Evolutionary conservation across 345 rosid genomes (phyloP).

Genomic region (Kandelia obovata): DNA sequence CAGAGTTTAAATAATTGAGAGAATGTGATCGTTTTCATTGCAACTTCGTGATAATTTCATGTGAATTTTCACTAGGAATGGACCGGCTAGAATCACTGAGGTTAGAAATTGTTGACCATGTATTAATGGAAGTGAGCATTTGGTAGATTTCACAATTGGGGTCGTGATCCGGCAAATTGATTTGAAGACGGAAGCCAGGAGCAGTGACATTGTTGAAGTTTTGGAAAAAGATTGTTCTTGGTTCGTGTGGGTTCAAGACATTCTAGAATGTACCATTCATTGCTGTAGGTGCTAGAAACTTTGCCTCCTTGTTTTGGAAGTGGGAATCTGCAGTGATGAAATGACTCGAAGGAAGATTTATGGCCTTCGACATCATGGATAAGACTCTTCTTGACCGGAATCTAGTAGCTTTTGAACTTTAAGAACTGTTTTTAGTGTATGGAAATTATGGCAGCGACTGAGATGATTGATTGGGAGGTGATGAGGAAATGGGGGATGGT

Average conservation of each 20-base stretch:
- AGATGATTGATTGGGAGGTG: background rate
- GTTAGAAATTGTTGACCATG: background rate
- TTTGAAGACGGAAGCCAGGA: too few species aligned
- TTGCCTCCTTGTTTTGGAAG: too few species aligned
- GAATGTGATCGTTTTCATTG: background rate
- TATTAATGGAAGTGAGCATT: too few species aligned
- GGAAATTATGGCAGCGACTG: background rate
- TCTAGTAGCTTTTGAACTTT: too few species aligned
- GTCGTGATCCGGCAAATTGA: too few species aligned
- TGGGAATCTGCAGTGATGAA: background rate
- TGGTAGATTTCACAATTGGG: background rate
- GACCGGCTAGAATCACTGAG: background rate
- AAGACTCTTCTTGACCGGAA: background rate
- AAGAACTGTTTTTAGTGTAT: too few species aligned
- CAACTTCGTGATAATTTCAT: background rate
- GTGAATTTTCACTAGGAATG: background rate
- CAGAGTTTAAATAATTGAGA: background rate
- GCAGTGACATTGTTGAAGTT: background rate
- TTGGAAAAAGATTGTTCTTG: background rate
- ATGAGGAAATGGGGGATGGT: background rate
- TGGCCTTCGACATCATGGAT: background rate
- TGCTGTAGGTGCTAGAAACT: too few species aligned
- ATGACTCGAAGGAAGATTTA: too few species aligned
- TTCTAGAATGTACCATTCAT: background rate
- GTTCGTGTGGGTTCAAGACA: too few species aligned